Evolutionary conservation across 1,139 yeast species (phyloP).

Genomic region (Candida glucosophila): DNA sequence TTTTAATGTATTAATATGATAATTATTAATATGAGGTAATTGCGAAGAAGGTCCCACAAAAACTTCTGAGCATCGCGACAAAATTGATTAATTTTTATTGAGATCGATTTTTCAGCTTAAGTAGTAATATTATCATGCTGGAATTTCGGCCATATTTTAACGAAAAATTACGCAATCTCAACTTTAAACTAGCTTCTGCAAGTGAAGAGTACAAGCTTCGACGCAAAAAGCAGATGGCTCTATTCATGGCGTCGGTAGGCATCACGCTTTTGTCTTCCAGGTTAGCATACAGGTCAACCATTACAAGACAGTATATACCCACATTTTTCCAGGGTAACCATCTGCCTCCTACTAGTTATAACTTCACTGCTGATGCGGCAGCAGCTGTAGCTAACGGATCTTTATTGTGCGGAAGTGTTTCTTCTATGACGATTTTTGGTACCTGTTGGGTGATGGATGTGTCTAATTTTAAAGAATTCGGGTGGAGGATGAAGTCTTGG

Average conservation of each 20-base stretch:
- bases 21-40: slow-evolving; percentile 15
- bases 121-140: slow-evolving; percentile 32
- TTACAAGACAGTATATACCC: slow-evolving; percentile 70
- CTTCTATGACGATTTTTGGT: slow-evolving; percentile 68
- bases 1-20: no score
- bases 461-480: slow-evolving; percentile 60
- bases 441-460: slow-evolving; percentile 76
- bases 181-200: slow-evolving; percentile 31
- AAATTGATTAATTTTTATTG: not conserved
- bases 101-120: not conserved
- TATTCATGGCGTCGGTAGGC: slow-evolving; percentile 66
- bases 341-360: slow-evolving; percentile 67
- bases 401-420: slow-evolving; percentile 60
- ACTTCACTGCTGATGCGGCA: slow-evolving; percentile 76
- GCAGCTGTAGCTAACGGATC: slow-evolving; percentile 83
- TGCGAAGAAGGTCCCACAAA: slow-evolving; percentile 31
- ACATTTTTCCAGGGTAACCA: slow-evolving; percentile 79
- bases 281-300: slow-evolving; percentile 66
- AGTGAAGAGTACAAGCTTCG: slow-evolving; percentile 41
- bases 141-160: not conserved
- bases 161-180: slow-evolving; percentile 6
- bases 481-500: slow-evolving; percentile 53
- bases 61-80: no score
- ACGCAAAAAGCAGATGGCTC: slow-evolving; percentile 62
- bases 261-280: slow-evolving; percentile 66